These are phyloP conservation scores for Erysimum cheiranthoides DNA, from an alignment of 345 rosid genomes.

Conservation along the genomic window DNA sequence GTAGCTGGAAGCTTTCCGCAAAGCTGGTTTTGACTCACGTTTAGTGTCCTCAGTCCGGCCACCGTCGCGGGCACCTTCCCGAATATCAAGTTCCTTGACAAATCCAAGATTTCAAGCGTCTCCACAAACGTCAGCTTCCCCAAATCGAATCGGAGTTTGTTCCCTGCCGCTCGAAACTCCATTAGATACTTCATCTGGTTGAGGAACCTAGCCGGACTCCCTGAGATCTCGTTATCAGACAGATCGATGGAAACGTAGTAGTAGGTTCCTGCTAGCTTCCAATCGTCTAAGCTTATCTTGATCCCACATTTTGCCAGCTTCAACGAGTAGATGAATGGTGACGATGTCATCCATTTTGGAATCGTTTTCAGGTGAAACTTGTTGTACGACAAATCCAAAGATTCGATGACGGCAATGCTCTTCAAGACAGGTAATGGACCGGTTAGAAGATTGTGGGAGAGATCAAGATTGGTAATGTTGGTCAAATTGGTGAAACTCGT, in stretches of 20 bases:
- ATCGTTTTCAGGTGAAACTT: slow-evolving; percentile 57
- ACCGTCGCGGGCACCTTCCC: slow-evolving; percentile 61
- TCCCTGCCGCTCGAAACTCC: slow-evolving; percentile 59
- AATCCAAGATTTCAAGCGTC: slow-evolving; percentile 53
- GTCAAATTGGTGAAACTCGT: slow-evolving; percentile 61
- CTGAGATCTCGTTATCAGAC: slow-evolving; percentile 63
- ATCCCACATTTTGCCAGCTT: slow-evolving; percentile 73
- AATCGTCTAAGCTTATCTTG: slow-evolving; percentile 54
- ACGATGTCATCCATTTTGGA: slow-evolving; percentile 73
- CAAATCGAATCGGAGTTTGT: slow-evolving; percentile 60
- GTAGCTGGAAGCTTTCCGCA: slow-evolving; percentile 72
- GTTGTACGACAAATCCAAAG: slow-evolving; percentile 71
- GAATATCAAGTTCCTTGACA: slow-evolving; percentile 58
- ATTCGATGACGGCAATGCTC: slow-evolving; percentile 63
- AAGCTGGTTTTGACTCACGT: slow-evolving; percentile 65
- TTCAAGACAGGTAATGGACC: slow-evolving; percentile 71
- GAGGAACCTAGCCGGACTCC: slow-evolving; percentile 53
- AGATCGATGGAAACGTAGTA: slow-evolving; percentile 70
- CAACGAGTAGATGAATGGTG: slow-evolving; percentile 62
- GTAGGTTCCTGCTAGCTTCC: slow-evolving; percentile 63
- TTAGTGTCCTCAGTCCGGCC: slow-evolving; percentile 49
- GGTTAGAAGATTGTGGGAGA: slow-evolving; percentile 59
- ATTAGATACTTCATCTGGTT: slow-evolving; percentile 59
- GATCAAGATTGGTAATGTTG: slow-evolving; percentile 71
- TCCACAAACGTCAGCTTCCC: slow-evolving; percentile 47